Evolutionary conservation across 805 yeast species (phyloP), one percentile per base, ranked within the genome.

Genomic region (Nematodospora valgi): DNA sequence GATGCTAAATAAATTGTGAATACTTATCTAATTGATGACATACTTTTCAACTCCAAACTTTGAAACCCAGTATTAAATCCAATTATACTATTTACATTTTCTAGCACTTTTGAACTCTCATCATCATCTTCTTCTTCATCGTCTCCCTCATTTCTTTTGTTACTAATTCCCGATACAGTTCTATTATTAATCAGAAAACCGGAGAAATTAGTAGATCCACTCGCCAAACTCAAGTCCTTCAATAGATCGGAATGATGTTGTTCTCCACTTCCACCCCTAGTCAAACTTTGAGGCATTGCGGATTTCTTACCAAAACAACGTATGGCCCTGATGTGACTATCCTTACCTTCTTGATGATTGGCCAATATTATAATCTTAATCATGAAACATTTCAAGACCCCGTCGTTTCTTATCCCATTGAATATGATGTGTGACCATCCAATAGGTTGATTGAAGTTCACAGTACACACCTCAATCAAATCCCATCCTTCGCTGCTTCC

Each of bases 281-380:
- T 16, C 8, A 17, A 7, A 3, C 8, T 33, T 6, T 19, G 18
- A 4, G 23, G 15, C 9, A 21, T 19, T 6, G 23, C 14, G 7
- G 39, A 24, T 30, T 63, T 65, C 37, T 60, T 65, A 3, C 72
- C 72, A 43, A 56, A 78, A 64, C 48, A 86, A 56, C 66, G 76
- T 12, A 89, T 68, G 0, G 88, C 82, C 30, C 98, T 61, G 8
- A 93, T 65, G 55, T 88, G 98, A 1, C 96, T 82, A 56, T 93
- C 99, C 52, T 91, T 93, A 30, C 99, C 99, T 52, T 86, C 88
- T 52, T 89, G 97, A 49, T 87, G 96, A 49, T 94, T 93, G 1
- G 85, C 74, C 6, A 75, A 53, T 5, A 87, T 68, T n/a, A 72
- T 53, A 11, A 88, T 46, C 40, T 84, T 73, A 9, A 87, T 59